Evolutionary conservation across 305 asterid genomes (phyloP).

Genomic region (Plantago coronopus): DNA sequence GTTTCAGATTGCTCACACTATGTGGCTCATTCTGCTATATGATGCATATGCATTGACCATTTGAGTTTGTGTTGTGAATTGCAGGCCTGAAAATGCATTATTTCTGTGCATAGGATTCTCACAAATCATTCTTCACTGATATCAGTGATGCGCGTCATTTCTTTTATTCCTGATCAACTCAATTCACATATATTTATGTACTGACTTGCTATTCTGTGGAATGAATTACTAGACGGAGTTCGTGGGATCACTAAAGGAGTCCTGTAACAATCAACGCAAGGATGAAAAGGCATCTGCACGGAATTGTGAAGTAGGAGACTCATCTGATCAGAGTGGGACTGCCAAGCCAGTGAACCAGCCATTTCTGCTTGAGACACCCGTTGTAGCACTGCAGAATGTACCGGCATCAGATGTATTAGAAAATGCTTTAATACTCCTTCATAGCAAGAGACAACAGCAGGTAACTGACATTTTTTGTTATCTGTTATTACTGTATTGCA

Average conservation of each 20-base stretch:
- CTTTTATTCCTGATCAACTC: too few relatives aligned
- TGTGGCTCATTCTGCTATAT: too few relatives aligned
- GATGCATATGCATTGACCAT: too few relatives aligned
- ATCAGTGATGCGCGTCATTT: too few relatives aligned
- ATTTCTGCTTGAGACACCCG: constrained; percentile 8
- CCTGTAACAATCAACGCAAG: not conserved
- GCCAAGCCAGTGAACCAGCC: constrained; percentile 1
- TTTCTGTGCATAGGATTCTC: too few relatives aligned
- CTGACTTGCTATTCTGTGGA: constrained; percentile 7
- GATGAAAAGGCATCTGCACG: constrained; percentile 21
- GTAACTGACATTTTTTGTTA: constrained; percentile 20
- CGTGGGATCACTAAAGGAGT: constrained; percentile 12
- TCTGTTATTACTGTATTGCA: too few relatives aligned
- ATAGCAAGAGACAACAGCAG: constrained; percentile 28
- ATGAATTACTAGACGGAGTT: constrained; percentile 25
- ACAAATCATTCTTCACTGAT: too few relatives aligned
- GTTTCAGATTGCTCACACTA: too few relatives aligned
- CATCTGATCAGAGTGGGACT: constrained; percentile 22
- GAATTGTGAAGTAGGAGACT: constrained; percentile 1
- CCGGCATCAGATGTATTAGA: constrained; percentile 22
- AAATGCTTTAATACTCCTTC: constrained; percentile 33
- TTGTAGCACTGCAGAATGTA: constrained; percentile 17
- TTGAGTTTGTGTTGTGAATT: too few relatives aligned
- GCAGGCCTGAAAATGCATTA: too few relatives aligned
- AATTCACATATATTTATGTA: too few relatives aligned